Conservation (phyloP, 805 yeast species). For the Saccharomycopsis fodiens region DNA sequence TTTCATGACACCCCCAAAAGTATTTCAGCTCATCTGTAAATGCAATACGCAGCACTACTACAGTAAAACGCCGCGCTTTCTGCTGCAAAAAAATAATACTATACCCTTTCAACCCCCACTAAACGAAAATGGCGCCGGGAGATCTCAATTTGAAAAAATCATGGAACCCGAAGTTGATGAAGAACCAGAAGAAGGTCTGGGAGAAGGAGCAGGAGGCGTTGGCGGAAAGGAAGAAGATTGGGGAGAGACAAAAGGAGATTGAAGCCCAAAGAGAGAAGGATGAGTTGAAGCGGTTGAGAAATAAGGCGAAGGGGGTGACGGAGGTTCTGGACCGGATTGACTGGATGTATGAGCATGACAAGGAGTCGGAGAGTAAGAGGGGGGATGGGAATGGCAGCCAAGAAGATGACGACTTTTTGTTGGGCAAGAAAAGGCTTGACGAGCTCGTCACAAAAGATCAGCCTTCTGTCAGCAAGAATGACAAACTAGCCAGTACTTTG, state of each 20-base stretch:
- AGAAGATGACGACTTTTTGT: slow-evolving; percentile 45
- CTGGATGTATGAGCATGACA: slow-evolving; percentile 79
- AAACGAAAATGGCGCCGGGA: slow-evolving; percentile 47
- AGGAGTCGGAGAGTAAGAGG: slow-evolving; percentile 18
- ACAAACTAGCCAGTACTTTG: slow-evolving; percentile 23
- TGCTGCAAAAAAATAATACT: no score
- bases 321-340: slow-evolving; percentile 41
- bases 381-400: slow-evolving; percentile 25
- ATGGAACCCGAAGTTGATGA: slow-evolving; percentile 88
- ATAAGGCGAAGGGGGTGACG: slow-evolving; percentile 34
- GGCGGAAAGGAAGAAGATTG: slow-evolving; percentile 57
- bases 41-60: no score
- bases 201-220: slow-evolving; percentile 69
- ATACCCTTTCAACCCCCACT: neutral
- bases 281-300: slow-evolving; percentile 38
- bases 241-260: slow-evolving; percentile 57
- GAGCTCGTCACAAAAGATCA: slow-evolving; percentile 25
- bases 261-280: slow-evolving; percentile 52
- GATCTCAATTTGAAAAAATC: slow-evolving; percentile 88
- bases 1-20: no score
- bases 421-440: slow-evolving; percentile 45
- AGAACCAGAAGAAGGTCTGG: slow-evolving; percentile 84
- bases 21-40: no score
- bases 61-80: no score
- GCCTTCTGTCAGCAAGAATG: slow-evolving; percentile 23